Conservation (phyloP, 1,284 basidiomycete genomes). For the Wallemia hederae region DNA sequence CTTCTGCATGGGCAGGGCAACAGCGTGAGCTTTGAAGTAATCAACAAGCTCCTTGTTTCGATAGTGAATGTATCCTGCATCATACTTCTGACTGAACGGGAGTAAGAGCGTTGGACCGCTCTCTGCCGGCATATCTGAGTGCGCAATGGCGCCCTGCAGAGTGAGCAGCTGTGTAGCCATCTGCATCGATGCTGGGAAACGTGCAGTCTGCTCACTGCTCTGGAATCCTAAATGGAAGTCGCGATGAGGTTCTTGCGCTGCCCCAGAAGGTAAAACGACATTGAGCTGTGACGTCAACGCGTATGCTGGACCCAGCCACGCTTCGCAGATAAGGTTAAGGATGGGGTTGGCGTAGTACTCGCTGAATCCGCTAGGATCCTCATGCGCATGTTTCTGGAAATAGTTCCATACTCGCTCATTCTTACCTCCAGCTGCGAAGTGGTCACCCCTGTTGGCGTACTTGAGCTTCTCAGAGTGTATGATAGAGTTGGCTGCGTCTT, state of each 20-base stretch:
- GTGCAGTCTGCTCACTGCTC: neutral
- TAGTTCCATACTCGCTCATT: slow-evolving; percentile 8
- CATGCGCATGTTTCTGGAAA: slow-evolving; percentile 5
- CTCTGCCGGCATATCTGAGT: slow-evolving; percentile 6
- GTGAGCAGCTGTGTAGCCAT: slow-evolving; percentile 8
- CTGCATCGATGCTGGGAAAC: slow-evolving; percentile 5
- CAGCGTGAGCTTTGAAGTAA: neutral
- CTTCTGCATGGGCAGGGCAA: slow-evolving; percentile 5
- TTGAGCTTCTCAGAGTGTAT: neutral
- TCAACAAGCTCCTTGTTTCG: slow-evolving; percentile 1
- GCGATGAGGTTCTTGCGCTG: slow-evolving; percentile 6
- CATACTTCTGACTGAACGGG: slow-evolving; percentile 7
- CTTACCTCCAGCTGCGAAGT: slow-evolving; percentile 6
- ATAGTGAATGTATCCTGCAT: slow-evolving; percentile 6
- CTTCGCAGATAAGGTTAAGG: slow-evolving; percentile 5
- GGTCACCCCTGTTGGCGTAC: slow-evolving; percentile 2
- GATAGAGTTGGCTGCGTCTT: neutral
- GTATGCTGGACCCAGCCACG: slow-evolving; percentile 7
- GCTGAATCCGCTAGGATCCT: slow-evolving; percentile 3
- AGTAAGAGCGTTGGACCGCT: slow-evolving; percentile 8
- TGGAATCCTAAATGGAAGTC: slow-evolving; percentile 6
- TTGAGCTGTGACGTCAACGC: slow-evolving; percentile 7
- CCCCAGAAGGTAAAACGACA: slow-evolving; percentile 1
- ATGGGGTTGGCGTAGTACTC: slow-evolving; percentile 6
- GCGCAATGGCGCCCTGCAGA: slow-evolving; percentile 8